Evolutionary conservation across 1,139 yeast species (phyloP).

Genomic region (Suhomyces taliae): DNA sequence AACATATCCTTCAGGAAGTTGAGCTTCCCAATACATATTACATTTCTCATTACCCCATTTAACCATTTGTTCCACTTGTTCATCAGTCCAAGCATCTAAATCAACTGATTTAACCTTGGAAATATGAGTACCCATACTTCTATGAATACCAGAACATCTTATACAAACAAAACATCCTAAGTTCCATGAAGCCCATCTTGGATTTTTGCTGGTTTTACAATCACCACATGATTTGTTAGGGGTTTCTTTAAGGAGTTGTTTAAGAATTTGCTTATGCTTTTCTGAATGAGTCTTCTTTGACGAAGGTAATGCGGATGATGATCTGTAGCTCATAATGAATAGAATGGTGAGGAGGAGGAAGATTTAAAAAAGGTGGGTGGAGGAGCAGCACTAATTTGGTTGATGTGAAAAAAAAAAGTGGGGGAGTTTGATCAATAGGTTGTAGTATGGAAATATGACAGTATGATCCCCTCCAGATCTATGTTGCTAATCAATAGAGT

Average conservation of each 20-base stretch:
- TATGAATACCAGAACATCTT: slow-evolving; percentile 88
- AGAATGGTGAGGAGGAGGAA: not conserved
- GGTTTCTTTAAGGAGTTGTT: slow-evolving; percentile 70
- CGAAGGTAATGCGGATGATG: slow-evolving; percentile 34
- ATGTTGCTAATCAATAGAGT: too few species aligned
- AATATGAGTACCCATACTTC: slow-evolving; percentile 94
- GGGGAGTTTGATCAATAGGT: too few species aligned
- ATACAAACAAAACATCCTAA: slow-evolving; percentile 91
- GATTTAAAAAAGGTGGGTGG: not conserved
- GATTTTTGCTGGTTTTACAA: slow-evolving; percentile 85
- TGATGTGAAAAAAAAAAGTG: too few species aligned
- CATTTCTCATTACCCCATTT: slow-evolving; percentile 85
- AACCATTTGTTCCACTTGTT: slow-evolving; percentile 79
- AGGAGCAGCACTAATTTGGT: not conserved
- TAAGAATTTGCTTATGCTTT: slow-evolving; percentile 66
- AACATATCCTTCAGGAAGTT: slow-evolving; percentile 64
- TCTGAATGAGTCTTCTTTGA: slow-evolving; percentile 48
- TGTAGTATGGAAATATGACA: too few species aligned
- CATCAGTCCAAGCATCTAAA: slow-evolving; percentile 95
- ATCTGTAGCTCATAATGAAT: slow-evolving; percentile 17
- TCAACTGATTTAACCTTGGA: slow-evolving; percentile 86
- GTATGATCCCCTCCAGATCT: too few species aligned
- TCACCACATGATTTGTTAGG: slow-evolving; percentile 84
- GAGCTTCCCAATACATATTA: slow-evolving; percentile 79
- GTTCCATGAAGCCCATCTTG: slow-evolving; percentile 98